Evolutionary conservation across 768 basidiomycete species (phyloP).

Genomic region (Leucosporidium scottii): DNA sequence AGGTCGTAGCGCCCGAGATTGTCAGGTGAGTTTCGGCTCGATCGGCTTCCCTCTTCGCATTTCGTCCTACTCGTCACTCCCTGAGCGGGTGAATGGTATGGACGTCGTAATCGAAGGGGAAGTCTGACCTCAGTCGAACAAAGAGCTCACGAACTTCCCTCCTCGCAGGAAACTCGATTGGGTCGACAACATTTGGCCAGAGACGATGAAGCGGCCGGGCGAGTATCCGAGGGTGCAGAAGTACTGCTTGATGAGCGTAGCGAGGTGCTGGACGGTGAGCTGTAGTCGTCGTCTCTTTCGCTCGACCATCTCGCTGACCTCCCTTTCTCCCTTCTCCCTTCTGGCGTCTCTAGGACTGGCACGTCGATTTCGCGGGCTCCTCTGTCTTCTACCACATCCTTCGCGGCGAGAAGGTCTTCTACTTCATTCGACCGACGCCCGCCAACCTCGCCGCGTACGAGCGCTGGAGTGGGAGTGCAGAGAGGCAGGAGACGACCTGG

Average conservation of each 20-base stretch:
- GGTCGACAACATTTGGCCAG: constrained; percentile 95
- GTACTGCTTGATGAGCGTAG: constrained; percentile 95
- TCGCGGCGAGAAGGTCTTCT: constrained; percentile 83
- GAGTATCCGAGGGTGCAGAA: constrained; percentile 86
- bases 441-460: constrained; percentile 84
- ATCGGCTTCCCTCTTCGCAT: background rate
- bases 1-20: constrained; percentile 71
- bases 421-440: constrained; percentile 83
- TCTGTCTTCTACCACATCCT: constrained; percentile 69
- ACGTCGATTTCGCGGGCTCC: constrained; percentile 94
- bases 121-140: too few species aligned
- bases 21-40: constrained; percentile 35
- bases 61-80: background rate
- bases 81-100: too few species aligned
- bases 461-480: constrained; percentile 66
- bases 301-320: background rate
- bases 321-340: background rate
- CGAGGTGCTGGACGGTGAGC: constrained; percentile 84
- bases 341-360: constrained; percentile 98
- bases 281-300: background rate
- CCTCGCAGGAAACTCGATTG: constrained; percentile 79
- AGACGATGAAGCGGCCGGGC: constrained; percentile 61
- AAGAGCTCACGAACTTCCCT: background rate
- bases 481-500: constrained; percentile 80
- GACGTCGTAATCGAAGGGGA: too few species aligned